These are phyloP conservation scores for Russula sp. DNA, from an alignment of 768 basidiomycete species.

Conservation along the genomic window DNA sequence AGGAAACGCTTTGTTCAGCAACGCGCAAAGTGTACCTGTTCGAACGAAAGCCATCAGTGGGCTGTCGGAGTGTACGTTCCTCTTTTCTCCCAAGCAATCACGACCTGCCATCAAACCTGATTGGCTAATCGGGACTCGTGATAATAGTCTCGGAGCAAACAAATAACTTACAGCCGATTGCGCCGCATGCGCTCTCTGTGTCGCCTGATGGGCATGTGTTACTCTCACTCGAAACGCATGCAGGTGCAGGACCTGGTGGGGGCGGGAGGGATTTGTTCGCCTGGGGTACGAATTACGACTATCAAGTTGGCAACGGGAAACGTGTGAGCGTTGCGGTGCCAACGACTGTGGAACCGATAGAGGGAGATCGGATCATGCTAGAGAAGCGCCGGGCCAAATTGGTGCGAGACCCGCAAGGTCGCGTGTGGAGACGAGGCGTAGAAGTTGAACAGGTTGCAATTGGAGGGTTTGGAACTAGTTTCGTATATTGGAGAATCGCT, in stretches of 20 bases:
- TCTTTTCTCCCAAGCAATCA: background rate
- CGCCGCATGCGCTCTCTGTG: constrained; percentile 59
- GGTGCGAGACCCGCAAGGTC: constrained; percentile 59
- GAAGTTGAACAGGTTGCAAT: constrained; percentile 63
- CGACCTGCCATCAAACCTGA: background rate
- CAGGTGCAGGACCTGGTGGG: constrained; percentile 47
- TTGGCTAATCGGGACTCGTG: constrained; percentile 1
- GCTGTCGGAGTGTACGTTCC: constrained; percentile 72
- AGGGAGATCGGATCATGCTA: constrained; percentile 61
- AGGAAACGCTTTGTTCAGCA: constrained; percentile 64
- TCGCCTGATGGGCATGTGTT: constrained; percentile 76
- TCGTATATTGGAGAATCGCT: constrained; percentile 67
- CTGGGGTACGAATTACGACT: constrained; percentile 73
- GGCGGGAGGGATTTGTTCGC: constrained; percentile 61
- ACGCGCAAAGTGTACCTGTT: constrained; percentile 64
- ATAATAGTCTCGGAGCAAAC: constrained; percentile 66
- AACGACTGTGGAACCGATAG: constrained; percentile 46
- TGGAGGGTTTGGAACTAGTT: constrained; percentile 60
- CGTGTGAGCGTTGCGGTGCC: constrained; percentile 58
- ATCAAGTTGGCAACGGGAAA: constrained; percentile 74
- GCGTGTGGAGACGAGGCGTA: constrained; percentile 56
- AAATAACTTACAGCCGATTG: constrained; percentile 59
- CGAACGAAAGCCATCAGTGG: constrained; percentile 80
- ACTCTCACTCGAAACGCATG: constrained; percentile 62
- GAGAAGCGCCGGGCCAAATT: constrained; percentile 47